Evolutionary conservation across 495 filamentous ascomycete species (phyloP).

Genomic region (Patellaria atrata): DNA sequence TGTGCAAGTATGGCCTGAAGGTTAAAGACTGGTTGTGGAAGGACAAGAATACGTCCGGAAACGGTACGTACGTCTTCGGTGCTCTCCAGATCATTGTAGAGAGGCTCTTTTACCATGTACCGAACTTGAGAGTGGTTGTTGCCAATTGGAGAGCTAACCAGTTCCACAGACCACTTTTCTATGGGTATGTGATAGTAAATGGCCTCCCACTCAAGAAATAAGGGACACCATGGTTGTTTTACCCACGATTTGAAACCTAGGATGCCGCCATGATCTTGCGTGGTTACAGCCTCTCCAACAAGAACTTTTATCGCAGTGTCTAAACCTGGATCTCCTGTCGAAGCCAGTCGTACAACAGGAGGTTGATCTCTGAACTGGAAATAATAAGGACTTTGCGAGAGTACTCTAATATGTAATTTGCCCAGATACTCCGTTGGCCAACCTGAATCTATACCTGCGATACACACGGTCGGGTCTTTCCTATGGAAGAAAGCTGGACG

Average conservation of each 20-base stretch:
- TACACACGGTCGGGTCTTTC: slow-evolving; percentile 34
- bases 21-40: slow-evolving; percentile 1
- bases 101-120: background rate
- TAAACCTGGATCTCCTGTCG: no score
- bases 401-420: slow-evolving; percentile 20
- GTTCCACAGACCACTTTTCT: slow-evolving; percentile 22
- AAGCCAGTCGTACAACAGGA: no score
- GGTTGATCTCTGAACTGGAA: no score
- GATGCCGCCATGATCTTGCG: no score
- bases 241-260: slow-evolving; percentile 29
- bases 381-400: background rate
- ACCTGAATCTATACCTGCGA: slow-evolving; percentile 30
- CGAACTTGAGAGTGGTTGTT: background rate
- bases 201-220: slow-evolving; percentile 41
- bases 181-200: slow-evolving; percentile 35
- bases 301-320: no score
- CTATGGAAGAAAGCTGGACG: slow-evolving; percentile 20
- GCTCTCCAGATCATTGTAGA: background rate
- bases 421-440: slow-evolving; percentile 35
- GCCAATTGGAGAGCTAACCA: background rate
- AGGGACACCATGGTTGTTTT: slow-evolving; percentile 35
- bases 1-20: background rate
- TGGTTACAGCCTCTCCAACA: no score
- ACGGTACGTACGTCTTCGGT: background rate
- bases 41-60: background rate